Evolutionary conservation across 1,139 yeast species (phyloP), one percentile per base, ranked within the genome.

Genomic region (Scheffersomyces lignicola): DNA sequence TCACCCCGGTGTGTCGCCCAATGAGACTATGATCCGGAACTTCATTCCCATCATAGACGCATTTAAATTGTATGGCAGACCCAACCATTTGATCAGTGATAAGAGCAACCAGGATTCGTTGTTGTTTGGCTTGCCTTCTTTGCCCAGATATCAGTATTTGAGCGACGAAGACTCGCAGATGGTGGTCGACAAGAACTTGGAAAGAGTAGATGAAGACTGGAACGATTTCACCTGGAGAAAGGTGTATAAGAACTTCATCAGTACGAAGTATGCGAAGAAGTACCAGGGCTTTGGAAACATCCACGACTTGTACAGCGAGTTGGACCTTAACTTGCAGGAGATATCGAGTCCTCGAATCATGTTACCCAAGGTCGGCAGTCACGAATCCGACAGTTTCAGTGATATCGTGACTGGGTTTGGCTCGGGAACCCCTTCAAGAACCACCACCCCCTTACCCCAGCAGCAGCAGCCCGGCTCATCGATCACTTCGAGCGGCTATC

Each of bases 11-110:
- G 81, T 77, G 9, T 59, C 63, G 26, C 75, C 76, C n/a, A 60
- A 70, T 18, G 82, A 77, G 51, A 77, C 78, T 21, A 76, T 76
- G 81, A 61, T 77, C 31, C 60, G 83, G 38, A 62, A 73, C 48
- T 63, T 71, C 37, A 65, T 77, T 31, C 80, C 78, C 35, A 64
- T 75, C 14, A 61, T 76, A 49, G 80, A 77, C 49, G 59, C 77
- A 5, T 77, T 75, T 56, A 69, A 64, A 47, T 56, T 77, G 31
- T 77, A 76, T 45, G 83, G 83, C 2, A 60, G 82, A 37, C 83
- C 83, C 1, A 52, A 58, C 17, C 77, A 65, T 39, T 69, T 77
- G 43, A 54, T 60, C 34, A 69, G 78, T 27, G 69, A 70, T 43
- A 73, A 76, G 52, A 52, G 56, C 10, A 65, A 73, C 40, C 56